A percentile compares a stretch with the other conserved stretches of the same genome.
phyloP scores from a whole-genome alignment of 192 early-diverging fungal species.

The Irineochytrium annulatum region DNA sequence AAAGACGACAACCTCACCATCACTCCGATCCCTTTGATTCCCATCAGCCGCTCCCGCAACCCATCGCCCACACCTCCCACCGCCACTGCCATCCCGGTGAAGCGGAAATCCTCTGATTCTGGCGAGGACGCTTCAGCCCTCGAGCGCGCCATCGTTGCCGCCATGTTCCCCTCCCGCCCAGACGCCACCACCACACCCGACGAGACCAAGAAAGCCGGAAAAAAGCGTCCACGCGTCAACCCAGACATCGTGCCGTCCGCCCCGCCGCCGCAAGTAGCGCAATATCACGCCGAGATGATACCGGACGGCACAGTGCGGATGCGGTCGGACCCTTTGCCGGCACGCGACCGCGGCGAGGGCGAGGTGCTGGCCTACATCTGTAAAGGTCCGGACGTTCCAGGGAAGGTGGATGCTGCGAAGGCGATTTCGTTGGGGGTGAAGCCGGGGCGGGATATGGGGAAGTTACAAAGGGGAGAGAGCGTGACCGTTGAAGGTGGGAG shows the following conservation, averaged over 20 bases:
- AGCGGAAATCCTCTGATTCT: background rate
- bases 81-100: conserved; percentile 1
- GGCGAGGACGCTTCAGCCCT: background rate
- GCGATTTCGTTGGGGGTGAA: conserved; percentile 52
- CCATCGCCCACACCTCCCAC: background rate
- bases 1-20: conserved; percentile 67
- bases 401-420: conserved; percentile 69
- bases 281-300: too few relatives aligned
- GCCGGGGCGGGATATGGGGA: conserved; percentile 41
- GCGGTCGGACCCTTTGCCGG: background rate
- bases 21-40: conserved; percentile 59
- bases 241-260: background rate
- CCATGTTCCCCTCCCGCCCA: background rate
- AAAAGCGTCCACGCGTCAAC: background rate
- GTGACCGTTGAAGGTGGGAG: conserved; percentile 58
- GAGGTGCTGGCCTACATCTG: conserved; percentile 59
- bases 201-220: background rate
- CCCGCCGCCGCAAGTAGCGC: background rate
- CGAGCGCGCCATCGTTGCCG: background rate
- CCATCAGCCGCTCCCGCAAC: conserved; percentile 31
- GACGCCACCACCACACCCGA: background rate
- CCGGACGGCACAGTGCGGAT: background rate
- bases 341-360: background rate
- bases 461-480: conserved; percentile 55
- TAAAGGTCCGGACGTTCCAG: conserved; percentile 61